Percentiles rank a stretch among this genome's conserved stretches.
phyloP scores from a whole-genome alignment of 2,329 filamentous ascomycete genomes.

The Tolypocladium tundrense region DNA sequence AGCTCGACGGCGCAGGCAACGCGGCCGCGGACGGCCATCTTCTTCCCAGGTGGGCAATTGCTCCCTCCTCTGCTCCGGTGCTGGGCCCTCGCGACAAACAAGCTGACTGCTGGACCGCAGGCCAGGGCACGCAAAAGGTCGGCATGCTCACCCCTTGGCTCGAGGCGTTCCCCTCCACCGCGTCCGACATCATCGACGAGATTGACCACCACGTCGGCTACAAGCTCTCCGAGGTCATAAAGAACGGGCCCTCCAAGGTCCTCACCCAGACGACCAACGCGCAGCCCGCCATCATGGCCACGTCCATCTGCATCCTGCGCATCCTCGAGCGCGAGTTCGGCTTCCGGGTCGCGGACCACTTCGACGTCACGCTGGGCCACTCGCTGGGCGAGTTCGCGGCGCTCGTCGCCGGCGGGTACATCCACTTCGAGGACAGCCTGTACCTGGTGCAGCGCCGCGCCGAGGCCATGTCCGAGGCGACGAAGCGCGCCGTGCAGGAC shows the following conservation, averaged over 20 bases:
- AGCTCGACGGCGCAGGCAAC: slow-evolving; percentile 19
- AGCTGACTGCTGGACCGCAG: slow-evolving; percentile 30
- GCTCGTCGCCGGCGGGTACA: slow-evolving; percentile 72
- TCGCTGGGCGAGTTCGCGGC: slow-evolving; percentile 91
- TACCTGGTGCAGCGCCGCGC: slow-evolving; percentile 67
- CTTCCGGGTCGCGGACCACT: slow-evolving; percentile 58
- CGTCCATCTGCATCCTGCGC: slow-evolving; percentile 78
- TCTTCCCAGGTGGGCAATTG: slow-evolving; percentile 41
- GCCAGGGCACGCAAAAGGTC: slow-evolving; percentile 81
- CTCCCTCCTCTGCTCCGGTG: not conserved
- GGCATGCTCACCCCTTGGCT: slow-evolving; percentile 84
- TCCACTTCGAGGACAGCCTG: slow-evolving; percentile 68
- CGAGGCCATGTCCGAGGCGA: slow-evolving; percentile 74
- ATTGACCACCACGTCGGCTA: slow-evolving; percentile 70
- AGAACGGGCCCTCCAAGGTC: slow-evolving; percentile 63
- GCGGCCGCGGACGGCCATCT: slow-evolving; percentile 44
- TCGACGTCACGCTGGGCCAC: slow-evolving; percentile 81
- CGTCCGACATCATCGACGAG: slow-evolving; percentile 68
- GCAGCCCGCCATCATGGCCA: slow-evolving; percentile 94
- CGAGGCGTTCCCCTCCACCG: slow-evolving; percentile 71
- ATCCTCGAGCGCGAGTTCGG: slow-evolving; percentile 78
- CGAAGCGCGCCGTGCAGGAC: slow-evolving; percentile 50
- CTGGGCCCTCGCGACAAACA: not conserved
- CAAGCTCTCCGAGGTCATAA: slow-evolving; percentile 68
- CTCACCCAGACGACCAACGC: slow-evolving; percentile 80